Conservation (phyloP, 1,284 basidiomycete genomes). For the Irpex sp. region DNA sequence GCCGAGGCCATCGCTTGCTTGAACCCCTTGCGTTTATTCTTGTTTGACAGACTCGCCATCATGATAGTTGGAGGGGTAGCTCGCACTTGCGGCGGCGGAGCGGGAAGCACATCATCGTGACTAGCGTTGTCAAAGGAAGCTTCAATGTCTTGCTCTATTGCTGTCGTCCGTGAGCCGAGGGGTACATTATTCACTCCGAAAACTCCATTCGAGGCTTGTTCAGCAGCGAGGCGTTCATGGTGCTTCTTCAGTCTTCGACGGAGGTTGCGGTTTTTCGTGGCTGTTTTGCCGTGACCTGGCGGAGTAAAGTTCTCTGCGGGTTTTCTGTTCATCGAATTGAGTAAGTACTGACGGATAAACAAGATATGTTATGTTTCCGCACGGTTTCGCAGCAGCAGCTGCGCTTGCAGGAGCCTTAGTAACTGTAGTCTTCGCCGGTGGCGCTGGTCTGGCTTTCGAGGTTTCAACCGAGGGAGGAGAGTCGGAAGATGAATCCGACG, state of each 20-base stretch:
- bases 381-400: neutral
- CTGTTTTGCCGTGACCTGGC: conserved; percentile 58
- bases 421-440: neutral
- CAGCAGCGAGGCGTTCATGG: conserved; percentile 23
- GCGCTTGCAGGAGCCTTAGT: neutral
- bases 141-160: neutral
- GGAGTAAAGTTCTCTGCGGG: conserved; percentile 36
- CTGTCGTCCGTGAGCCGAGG: conserved; percentile 17
- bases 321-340: neutral
- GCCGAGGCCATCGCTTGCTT: conserved; percentile 43
- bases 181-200: conserved; percentile 32
- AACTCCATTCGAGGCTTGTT: conserved; percentile 10
- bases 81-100: too few relatives aligned
- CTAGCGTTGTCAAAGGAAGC: neutral
- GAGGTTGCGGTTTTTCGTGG: conserved; percentile 62
- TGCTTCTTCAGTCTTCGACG: conserved; percentile 51
- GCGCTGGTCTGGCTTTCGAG: neutral
- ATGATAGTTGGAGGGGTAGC: conserved; percentile 24
- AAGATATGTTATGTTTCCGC: too few relatives aligned
- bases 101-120: neutral
- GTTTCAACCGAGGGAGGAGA: conserved; percentile 13
- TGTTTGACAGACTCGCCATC: conserved; percentile 62
- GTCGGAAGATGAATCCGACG: conserved; percentile 15
- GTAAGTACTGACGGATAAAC: neutral
- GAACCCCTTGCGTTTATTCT: conserved; percentile 70